Base-by-base conservation (phyloP, 2,329 filamentous ascomycete genomes). In the Fusarium duplospermum region DNA sequence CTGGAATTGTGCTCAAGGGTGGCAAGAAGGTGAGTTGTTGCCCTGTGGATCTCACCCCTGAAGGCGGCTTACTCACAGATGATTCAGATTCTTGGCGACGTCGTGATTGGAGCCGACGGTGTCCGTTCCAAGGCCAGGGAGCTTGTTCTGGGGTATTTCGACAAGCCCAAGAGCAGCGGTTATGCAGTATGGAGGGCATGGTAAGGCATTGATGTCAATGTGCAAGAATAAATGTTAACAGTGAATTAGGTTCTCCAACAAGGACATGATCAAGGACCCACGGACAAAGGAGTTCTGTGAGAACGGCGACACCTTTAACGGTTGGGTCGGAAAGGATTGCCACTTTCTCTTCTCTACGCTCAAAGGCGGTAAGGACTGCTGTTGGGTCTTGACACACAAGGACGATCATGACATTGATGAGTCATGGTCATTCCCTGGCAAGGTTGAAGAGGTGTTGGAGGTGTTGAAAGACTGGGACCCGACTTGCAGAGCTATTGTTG, bases 231-330 rank as follows among this genome's bases (percentile, higher is more conserved):
- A 6, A 20, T 6, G 14, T 22, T 54, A 7, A n/a, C 36, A 2
- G 24, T 8, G 0, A 6, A 27, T 4, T 3, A 77, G 75, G 75
- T 77, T 77, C 50, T 76, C 75, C 0, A 87, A 88, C 70, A 84
- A 86, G 38, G 85, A 87, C 63, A 87, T 88, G 85, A 82, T 89
- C 22, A 80, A 80, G 11, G 87, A 90, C 71, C 86, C 87, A 1
- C 80, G 83, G 24, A 90, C 88, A 2, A 85, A 84, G 35, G 84
- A 89, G 38, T 89, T 90, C 64, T 89, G 88, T 72, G 83, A 82
- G 36, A 84, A 89, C 66, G 89, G 88, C 36, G 89, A 91, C 77
- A 88, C 87, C 0, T 90, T 90, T 80, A 89, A 89, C 64, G 89
- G 88, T 29, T 88, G 86, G 89, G 87, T 76, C 14, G 71, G 74